These are phyloP conservation scores for Fraxinus nigra DNA, from an alignment of 305 asterid genomes.

Conservation along the genomic window DNA sequence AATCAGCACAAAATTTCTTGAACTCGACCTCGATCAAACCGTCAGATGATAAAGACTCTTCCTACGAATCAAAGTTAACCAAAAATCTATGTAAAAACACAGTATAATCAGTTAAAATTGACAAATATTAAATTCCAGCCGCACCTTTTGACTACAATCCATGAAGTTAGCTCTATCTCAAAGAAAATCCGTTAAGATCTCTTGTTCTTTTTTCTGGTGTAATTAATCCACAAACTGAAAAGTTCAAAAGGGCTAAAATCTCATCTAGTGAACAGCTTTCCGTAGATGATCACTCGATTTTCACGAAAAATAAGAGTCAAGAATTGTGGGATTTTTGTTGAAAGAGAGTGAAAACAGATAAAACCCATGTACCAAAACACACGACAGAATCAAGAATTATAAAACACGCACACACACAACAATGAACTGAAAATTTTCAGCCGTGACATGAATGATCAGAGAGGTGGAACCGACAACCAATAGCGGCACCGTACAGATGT, in stretches of 20 bases:
- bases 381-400: not conserved
- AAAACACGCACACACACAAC: not conserved
- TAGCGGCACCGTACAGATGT: conserved; percentile 29
- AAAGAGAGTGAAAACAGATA: not conserved
- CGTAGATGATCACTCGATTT: conserved; percentile 3
- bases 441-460: not conserved
- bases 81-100: not conserved
- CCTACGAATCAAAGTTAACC: conserved; percentile 25
- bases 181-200: not conserved
- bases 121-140: not conserved
- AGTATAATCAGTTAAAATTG: not conserved
- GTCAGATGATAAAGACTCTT: conserved; percentile 28
- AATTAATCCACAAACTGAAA: not conserved
- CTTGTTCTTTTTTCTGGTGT: not conserved
- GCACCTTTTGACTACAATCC: conserved; percentile 47
- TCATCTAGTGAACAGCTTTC: not conserved
- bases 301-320: not conserved
- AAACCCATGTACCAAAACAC: conserved; percentile 19
- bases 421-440: conserved; percentile 10
- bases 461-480: conserved; percentile 20
- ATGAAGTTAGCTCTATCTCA: conserved; percentile 19
- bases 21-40: conserved; percentile 11
- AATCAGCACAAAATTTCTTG: conserved; percentile 44
- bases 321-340: not conserved
- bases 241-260: not conserved